Conservation (phyloP, 2,329 filamentous ascomycete species). For the Chaetothyriales sp. region DNA sequence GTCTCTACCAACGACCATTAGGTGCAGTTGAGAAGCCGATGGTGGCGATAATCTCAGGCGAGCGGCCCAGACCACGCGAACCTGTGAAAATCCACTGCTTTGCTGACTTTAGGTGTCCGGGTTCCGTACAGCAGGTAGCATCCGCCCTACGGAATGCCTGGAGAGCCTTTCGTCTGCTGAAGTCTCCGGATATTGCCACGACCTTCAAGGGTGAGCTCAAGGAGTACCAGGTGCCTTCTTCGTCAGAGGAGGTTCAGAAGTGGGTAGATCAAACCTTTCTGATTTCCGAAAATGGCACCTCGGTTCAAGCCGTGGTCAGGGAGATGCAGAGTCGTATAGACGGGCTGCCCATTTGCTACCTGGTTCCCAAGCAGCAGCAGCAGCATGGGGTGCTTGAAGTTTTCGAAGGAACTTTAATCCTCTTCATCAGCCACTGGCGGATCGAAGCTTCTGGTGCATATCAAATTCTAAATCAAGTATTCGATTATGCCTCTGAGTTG, state of each 20-base stretch:
- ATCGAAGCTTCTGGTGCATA: slow-evolving; percentile 8
- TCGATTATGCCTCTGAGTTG: slow-evolving; percentile 5
- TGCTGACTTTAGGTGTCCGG: slow-evolving; percentile 1
- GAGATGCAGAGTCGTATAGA: slow-evolving; percentile 1
- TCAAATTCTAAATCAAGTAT: slow-evolving; percentile 5
- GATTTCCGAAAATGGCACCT: not conserved
- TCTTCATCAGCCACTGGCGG: slow-evolving; percentile 9
- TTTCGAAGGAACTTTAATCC: slow-evolving; percentile 3
- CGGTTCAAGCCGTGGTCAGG: slow-evolving; percentile 1
- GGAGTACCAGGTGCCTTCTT: slow-evolving; percentile 1
- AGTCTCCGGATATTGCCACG: slow-evolving; percentile 8
- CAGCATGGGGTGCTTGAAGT: not conserved
- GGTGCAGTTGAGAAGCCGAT: slow-evolving; percentile 1
- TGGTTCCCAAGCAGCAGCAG: slow-evolving; percentile 1
- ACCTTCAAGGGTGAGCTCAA: slow-evolving; percentile 3
- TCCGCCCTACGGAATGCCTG: slow-evolving; percentile 2
- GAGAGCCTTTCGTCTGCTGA: slow-evolving; percentile 6
- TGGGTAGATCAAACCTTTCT: slow-evolving; percentile 7
- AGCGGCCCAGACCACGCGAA: slow-evolving; percentile 2
- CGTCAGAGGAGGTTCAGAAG: slow-evolving; percentile 1
- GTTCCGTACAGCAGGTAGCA: not conserved
- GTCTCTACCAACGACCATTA: slow-evolving; percentile 2
- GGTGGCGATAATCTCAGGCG: not conserved
- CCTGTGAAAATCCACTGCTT: slow-evolving; percentile 5
- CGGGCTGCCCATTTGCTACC: slow-evolving; percentile 1